Conservation (phyloP, 2,329 filamentous ascomycete species). For the Aurifilum marmelostoma region DNA sequence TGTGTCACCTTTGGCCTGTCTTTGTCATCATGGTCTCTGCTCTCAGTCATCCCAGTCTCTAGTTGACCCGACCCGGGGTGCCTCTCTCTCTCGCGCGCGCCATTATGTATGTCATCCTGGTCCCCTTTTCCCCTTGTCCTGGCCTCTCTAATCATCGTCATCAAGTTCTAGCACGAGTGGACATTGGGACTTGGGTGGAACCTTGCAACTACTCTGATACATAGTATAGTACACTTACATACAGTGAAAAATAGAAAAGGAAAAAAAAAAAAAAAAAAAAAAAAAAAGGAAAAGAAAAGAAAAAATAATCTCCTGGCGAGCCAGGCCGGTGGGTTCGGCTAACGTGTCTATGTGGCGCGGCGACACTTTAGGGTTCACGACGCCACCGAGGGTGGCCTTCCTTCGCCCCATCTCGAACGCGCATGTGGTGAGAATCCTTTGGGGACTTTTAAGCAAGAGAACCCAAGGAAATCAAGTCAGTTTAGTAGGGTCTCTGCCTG, state of each 20-base stretch:
- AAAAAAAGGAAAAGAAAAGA: not conserved
- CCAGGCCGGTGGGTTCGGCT: slow-evolving; percentile 1
- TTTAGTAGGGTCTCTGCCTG: not conserved
- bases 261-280: not conserved
- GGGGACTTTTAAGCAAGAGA: not conserved
- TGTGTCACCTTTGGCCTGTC: too few relatives aligned
- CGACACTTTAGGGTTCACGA: not conserved
- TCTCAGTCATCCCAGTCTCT: not conserved
- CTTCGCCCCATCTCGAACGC: slow-evolving; percentile 3
- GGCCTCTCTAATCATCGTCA: not conserved
- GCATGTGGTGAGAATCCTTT: slow-evolving; percentile 14
- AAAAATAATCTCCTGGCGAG: not conserved
- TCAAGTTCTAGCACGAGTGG: not conserved
- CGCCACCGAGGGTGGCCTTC: not conserved
- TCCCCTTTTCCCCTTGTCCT: not conserved
- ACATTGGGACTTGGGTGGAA: not conserved
- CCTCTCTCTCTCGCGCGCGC: too few relatives aligned
- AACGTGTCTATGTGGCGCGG: slow-evolving; percentile 8
- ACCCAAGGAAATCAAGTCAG: too few relatives aligned
- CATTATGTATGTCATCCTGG: not conserved
- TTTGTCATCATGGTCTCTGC: too few relatives aligned
- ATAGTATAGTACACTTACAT: too few relatives aligned
- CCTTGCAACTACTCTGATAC: not conserved
- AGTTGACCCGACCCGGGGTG: not conserved
- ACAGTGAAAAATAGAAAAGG: not conserved